Percentiles rank a stretch among this genome's conserved stretches.
Evolutionary conservation across 2,329 filamentous ascomycete species (phyloP).

Genomic region (Colletotrichum falcatum): DNA sequence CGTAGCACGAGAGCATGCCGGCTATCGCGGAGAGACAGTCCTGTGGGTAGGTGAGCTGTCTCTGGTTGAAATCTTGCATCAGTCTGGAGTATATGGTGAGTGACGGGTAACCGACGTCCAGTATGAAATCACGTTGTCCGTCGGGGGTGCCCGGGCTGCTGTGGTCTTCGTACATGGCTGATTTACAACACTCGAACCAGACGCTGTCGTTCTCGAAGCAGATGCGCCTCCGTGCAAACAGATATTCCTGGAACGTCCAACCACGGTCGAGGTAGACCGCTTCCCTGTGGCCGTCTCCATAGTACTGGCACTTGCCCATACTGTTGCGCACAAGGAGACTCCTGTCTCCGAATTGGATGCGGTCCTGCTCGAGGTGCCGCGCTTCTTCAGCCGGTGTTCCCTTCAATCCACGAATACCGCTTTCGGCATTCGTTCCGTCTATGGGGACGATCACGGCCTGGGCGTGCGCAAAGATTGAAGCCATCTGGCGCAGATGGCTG

Average conservation of each 20-base stretch:
- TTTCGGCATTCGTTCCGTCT: background rate
- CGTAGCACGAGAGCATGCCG: background rate
- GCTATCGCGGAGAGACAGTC: background rate
- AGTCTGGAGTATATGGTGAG: background rate
- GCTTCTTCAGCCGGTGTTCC: background rate
- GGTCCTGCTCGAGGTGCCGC: background rate
- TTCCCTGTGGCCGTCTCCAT: accelerated
- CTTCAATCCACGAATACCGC: background rate
- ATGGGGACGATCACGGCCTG: background rate
- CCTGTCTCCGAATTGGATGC: background rate
- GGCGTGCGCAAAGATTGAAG: background rate
- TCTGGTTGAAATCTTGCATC: background rate
- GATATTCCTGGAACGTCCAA: background rate
- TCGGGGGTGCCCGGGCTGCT: background rate
- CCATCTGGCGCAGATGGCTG: conserved; percentile 1
- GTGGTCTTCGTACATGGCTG: background rate
- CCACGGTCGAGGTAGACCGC: background rate
- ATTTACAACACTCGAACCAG: background rate
- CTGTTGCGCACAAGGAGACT: background rate
- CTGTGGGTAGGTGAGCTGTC: background rate
- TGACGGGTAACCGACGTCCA: background rate
- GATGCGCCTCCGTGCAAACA: background rate
- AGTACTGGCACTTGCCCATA: background rate
- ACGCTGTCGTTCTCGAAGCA: background rate
- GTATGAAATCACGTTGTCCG: background rate